A percentile compares a stretch with the other conserved stretches of the same genome.
Evolutionary conservation across 306 rosid species (phyloP).

Genomic region (Prunus dulcis): DNA sequence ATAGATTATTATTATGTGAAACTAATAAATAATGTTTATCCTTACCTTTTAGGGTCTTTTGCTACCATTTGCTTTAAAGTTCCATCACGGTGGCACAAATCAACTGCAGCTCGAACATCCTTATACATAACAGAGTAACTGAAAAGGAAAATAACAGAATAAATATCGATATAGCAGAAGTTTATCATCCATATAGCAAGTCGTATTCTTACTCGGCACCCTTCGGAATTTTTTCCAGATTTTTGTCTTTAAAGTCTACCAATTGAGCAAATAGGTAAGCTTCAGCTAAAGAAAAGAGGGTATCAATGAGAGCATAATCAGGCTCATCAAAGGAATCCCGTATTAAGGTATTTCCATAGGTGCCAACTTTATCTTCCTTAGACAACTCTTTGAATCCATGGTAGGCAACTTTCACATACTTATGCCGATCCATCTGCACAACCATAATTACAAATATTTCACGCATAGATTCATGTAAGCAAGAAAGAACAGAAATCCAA

Average conservation of each 20-base stretch:
- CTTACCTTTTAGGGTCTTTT: constrained; percentile 77
- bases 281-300: constrained; percentile 94
- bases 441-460: constrained; percentile 16
- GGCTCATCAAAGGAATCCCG: constrained; percentile 96
- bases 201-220: constrained; percentile 59
- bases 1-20: background rate
- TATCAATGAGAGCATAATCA: constrained; percentile 88
- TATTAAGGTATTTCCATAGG: constrained; percentile 80
- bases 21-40: constrained; percentile 4
- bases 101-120: constrained; percentile 99
- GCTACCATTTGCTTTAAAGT: constrained; percentile 98
- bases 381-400: constrained; percentile 92
- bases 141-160: constrained; percentile 16
- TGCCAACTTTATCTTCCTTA: constrained; percentile 87
- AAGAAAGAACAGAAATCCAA: constrained; percentile 5
- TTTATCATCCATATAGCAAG: background rate
- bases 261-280: constrained; percentile 96
- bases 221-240: constrained; percentile 59
- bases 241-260: constrained; percentile 71
- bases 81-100: constrained; percentile 97
- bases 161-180: background rate
- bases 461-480: constrained; percentile 17
- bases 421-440: constrained; percentile 97
- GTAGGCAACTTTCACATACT: constrained; percentile 96
- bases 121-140: constrained; percentile 86